Evolutionary conservation across 1,284 basidiomycete species (phyloP).

Genomic region (Farysia itapuensis): DNA sequence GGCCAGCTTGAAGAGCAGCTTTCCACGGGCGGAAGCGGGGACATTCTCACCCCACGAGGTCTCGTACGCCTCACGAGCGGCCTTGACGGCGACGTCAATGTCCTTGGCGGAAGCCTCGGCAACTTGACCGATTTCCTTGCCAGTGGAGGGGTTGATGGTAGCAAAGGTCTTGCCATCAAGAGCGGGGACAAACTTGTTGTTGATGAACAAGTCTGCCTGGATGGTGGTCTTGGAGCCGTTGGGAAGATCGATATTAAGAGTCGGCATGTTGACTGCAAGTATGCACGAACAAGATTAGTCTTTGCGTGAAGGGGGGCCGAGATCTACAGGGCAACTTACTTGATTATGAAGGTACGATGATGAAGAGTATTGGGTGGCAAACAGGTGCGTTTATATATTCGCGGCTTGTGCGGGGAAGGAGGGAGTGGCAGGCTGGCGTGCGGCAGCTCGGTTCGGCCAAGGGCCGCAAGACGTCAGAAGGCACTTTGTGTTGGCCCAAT

Average conservation of each 20-base stretch:
- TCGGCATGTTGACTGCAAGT: constrained; percentile 21
- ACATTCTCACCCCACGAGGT: constrained; percentile 58
- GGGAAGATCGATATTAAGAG: constrained; percentile 56
- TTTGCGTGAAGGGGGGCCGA: too few relatives aligned
- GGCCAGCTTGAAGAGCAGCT: constrained; percentile 70
- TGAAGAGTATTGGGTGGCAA: too few relatives aligned
- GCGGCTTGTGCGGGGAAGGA: too few relatives aligned
- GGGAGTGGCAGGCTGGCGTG: too few relatives aligned
- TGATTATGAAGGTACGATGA: too few relatives aligned
- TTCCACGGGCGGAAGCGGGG: constrained; percentile 69
- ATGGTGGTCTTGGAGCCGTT: constrained; percentile 47
- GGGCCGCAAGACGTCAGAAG: too few relatives aligned
- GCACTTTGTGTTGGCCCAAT: too few relatives aligned
- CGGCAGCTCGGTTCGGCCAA: too few relatives aligned
- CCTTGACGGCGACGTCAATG: constrained; percentile 51
- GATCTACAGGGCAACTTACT: too few relatives aligned
- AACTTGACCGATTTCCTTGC: constrained; percentile 54
- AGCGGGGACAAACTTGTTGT: constrained; percentile 53
- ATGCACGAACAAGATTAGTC: too few relatives aligned
- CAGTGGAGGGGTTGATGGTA: constrained; percentile 51
- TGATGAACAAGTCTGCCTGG: constrained; percentile 52
- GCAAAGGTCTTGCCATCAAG: constrained; percentile 54
- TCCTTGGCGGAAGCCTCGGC: constrained; percentile 55
- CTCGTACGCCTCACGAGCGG: constrained; percentile 48
- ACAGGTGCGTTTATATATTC: too few relatives aligned